Evolutionary conservation across 805 yeast genomes (phyloP).

Genomic region (Henningerozyma blattae): DNA sequence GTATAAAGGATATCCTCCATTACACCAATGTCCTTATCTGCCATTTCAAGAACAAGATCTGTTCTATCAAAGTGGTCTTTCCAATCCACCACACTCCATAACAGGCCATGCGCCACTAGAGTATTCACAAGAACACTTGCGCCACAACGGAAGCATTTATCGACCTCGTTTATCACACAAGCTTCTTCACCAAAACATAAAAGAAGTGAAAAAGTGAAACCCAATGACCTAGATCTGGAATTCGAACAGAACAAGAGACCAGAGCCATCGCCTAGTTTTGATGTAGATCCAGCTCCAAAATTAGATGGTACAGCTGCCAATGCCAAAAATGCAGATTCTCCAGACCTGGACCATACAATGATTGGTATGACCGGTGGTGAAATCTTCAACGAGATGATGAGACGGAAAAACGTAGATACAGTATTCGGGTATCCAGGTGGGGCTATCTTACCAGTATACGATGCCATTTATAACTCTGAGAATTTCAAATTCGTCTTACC

Average conservation of each 20-base stretch:
- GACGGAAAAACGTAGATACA: constrained; percentile 88
- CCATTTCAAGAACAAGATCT: no score
- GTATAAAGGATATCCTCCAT: no score
- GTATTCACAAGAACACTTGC: no score
- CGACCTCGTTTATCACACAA: no score
- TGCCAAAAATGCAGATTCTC: no score
- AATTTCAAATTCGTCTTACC: constrained; percentile 87
- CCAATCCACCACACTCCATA: no score
- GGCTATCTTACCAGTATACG: constrained; percentile 95
- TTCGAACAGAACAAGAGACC: constrained; percentile 13
- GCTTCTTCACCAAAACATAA: no score
- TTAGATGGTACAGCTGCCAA: constrained; percentile 6
- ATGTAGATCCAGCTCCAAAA: constrained; percentile 11
- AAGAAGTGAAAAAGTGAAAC: no score
- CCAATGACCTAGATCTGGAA: neutral
- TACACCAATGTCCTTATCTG: no score
- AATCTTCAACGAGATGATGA: constrained; percentile 98
- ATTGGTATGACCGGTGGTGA: constrained; percentile 98
- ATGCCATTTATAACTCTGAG: constrained; percentile 87
- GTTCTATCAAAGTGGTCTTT: no score
- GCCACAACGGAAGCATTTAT: no score
- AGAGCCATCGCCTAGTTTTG: constrained; percentile 27
- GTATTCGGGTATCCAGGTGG: constrained; percentile 98
- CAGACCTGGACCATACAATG: constrained; percentile 65
- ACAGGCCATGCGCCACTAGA: no score